Evolutionary conservation across 768 basidiomycete species (phyloP).

Genomic region (Galerina marginata): DNA sequence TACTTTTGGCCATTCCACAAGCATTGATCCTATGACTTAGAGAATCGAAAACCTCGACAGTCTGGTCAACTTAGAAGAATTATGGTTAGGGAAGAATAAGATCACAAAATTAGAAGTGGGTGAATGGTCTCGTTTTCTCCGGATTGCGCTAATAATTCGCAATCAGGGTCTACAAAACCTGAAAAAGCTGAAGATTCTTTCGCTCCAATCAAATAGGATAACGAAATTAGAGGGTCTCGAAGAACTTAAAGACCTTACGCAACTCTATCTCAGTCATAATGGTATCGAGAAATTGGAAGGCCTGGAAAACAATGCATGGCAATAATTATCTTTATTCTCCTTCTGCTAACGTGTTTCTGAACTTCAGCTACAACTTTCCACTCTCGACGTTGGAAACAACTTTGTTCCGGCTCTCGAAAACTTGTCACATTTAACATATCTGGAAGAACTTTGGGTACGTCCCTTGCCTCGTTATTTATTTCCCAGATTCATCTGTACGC

Average conservation of each 20-base stretch:
- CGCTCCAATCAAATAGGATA: slow-evolving; percentile 93
- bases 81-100: slow-evolving; percentile 99
- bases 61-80: slow-evolving; percentile 83
- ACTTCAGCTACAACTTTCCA: slow-evolving; percentile 67
- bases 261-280: slow-evolving; percentile 94
- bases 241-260: slow-evolving; percentile 72
- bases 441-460: slow-evolving; percentile 96
- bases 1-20: slow-evolving; percentile 2
- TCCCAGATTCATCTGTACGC: background rate
- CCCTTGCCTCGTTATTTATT: background rate
- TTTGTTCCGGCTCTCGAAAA: slow-evolving; percentile 82
- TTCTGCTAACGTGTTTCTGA: background rate
- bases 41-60: slow-evolving; percentile 86
- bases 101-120: slow-evolving; percentile 83
- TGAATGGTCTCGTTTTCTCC: background rate
- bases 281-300: slow-evolving; percentile 86
- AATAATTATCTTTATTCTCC: background rate
- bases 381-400: slow-evolving; percentile 89
- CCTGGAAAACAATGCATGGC: slow-evolving; percentile 79
- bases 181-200: slow-evolving; percentile 80
- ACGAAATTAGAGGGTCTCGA: slow-evolving; percentile 87
- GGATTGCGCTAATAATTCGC: background rate
- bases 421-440: slow-evolving; percentile 69
- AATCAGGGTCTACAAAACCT: slow-evolving; percentile 71
- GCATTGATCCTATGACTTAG: slow-evolving; percentile 42